phyloP scores from a whole-genome alignment of 179 eudicot species.

The Spinacia oleracea region DNA sequence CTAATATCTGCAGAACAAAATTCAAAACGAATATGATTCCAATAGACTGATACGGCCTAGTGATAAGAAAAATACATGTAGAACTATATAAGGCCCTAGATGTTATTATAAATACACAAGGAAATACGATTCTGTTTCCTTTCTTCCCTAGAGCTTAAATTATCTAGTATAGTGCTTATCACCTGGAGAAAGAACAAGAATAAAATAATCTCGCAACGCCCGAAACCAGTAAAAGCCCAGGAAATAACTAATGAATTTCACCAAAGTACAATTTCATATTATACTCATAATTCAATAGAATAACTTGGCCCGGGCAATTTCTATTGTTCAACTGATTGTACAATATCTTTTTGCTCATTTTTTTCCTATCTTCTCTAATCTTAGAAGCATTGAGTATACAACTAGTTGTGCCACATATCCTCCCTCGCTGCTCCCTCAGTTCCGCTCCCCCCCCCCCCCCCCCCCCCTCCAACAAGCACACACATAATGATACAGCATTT shows the following conservation, averaged over 20 bases:
- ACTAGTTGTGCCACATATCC: not conserved
- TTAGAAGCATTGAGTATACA: not conserved
- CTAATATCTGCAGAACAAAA: slow-evolving; percentile 32
- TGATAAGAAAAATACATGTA: not conserved
- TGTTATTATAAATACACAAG: not conserved
- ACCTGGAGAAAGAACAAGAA: not conserved
- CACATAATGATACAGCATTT: not conserved
- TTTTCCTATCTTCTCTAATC: too few relatives aligned
- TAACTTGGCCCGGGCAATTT: not conserved
- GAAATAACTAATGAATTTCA: not conserved
- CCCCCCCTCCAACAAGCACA: not conserved
- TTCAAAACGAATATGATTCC: not conserved
- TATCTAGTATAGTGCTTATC: not conserved
- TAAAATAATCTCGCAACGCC: not conserved
- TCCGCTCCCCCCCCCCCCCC: not conserved
- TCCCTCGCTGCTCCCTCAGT: not conserved
- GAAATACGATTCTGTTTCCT: not conserved
- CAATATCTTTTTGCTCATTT: too few relatives aligned
- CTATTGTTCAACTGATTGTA: not conserved
- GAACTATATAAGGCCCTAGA: not conserved
- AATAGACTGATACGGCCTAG: not conserved
- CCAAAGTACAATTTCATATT: not conserved
- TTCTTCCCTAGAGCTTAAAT: not conserved
- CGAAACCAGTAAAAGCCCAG: not conserved
- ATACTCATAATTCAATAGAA: too few relatives aligned